A percentile compares a stretch with the other conserved stretches of the same genome.
phyloP scores from a whole-genome alignment of 306 rosid genomes.

The Prunus dulcis region DNA sequence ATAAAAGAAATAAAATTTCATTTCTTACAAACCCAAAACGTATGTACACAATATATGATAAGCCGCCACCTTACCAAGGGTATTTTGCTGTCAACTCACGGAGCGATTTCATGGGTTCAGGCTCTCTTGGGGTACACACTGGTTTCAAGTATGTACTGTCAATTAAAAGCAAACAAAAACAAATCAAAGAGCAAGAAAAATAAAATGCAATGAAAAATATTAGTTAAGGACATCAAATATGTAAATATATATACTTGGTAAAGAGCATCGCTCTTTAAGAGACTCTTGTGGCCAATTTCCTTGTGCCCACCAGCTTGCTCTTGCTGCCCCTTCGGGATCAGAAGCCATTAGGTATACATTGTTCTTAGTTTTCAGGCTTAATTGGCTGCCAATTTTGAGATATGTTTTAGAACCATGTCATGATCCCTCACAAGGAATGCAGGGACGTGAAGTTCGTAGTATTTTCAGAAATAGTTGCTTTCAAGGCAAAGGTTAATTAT shows the following conservation, averaged over 20 bases:
- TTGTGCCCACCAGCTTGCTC: slow-evolving; percentile 56
- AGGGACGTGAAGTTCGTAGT: no score
- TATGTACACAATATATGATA: no score
- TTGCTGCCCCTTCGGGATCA: slow-evolving; percentile 42
- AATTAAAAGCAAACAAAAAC: background rate
- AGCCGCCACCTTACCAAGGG: slow-evolving; percentile 18
- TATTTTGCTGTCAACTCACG: slow-evolving; percentile 88
- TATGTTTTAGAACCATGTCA: no score
- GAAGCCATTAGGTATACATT: no score
- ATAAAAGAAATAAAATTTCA: no score
- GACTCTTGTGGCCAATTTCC: slow-evolving; percentile 89
- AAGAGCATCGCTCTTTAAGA: slow-evolving; percentile 88
- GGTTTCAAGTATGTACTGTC: slow-evolving; percentile 73
- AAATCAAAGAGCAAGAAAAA: slow-evolving; percentile 8
- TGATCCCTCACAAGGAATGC: no score
- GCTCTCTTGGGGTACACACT: slow-evolving; percentile 94
- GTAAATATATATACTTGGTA: slow-evolving; percentile 50
- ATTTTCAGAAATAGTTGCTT: no score
- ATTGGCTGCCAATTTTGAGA: no score
- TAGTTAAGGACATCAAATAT: no score
- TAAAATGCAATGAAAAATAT: background rate
- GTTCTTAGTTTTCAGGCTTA: no score
- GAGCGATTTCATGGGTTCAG: slow-evolving; percentile 82
- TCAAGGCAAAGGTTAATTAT: no score
- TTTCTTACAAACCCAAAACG: no score